Percentiles rank a stretch among this genome's conserved stretches.
Evolutionary conservation across 371 early-diverging fungal species (phyloP).

Genomic region (Blakeslea trispora): DNA sequence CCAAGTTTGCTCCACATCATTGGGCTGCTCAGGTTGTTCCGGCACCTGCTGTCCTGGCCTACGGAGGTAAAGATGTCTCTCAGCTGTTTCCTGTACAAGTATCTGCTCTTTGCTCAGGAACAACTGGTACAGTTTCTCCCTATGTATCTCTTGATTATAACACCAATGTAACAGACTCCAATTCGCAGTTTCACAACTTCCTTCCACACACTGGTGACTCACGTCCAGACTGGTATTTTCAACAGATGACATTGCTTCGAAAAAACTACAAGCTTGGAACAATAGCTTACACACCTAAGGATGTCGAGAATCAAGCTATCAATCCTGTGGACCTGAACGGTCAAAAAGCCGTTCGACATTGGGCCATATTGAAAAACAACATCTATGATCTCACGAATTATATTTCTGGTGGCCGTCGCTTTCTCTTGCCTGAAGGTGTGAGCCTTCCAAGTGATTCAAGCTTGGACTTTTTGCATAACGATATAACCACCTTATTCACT

Average conservation of each 20-base stretch:
- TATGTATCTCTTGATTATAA: constrained; percentile 43
- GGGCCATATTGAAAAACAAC: constrained; percentile 59
- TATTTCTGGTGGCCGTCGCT: constrained; percentile 38
- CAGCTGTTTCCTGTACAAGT: constrained; percentile 77
- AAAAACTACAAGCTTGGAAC: constrained; percentile 51
- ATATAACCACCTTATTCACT: constrained; percentile 58
- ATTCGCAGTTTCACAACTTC: constrained; percentile 46
- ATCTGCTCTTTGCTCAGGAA: constrained; percentile 52
- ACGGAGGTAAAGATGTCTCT: constrained; percentile 69
- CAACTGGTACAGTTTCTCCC: constrained; percentile 34
- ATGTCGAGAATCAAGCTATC: constrained; percentile 35
- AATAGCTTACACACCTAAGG: constrained; percentile 40
- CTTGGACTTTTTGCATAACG: constrained; percentile 46
- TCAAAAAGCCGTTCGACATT: constrained; percentile 26
- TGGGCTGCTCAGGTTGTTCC: constrained; percentile 50
- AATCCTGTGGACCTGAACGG: constrained; percentile 31
- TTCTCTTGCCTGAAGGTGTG: constrained; percentile 21
- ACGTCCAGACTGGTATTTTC: constrained; percentile 56
- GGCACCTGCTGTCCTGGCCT: constrained; percentile 53
- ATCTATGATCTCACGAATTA: constrained; percentile 63
- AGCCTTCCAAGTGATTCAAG: constrained; percentile 25
- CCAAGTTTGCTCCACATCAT: constrained; percentile 60
- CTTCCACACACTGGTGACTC: constrained; percentile 39
- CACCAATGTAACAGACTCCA: constrained; percentile 38
- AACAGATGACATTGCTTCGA: constrained; percentile 52